Percentiles rank a stretch among this genome's conserved stretches.
These are phyloP conservation scores for Lipomyces chichibuensis DNA, from an alignment of 805 yeast genomes.

Conservation along the genomic window DNA sequence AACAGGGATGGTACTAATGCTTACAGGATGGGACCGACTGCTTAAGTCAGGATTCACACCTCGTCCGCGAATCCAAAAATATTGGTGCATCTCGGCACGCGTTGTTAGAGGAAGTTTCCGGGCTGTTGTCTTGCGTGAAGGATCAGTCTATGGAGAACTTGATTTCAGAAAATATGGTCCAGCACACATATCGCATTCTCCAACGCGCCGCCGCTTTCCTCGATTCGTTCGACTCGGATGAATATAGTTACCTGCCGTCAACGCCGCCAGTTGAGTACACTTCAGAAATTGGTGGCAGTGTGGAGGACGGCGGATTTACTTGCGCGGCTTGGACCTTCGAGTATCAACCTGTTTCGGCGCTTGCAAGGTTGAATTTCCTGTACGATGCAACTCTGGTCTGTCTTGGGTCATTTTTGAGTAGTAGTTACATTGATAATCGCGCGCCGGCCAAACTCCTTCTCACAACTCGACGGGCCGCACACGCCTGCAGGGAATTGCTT, in stretches of 20 bases:
- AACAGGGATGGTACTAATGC: background rate
- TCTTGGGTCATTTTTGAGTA: constrained; percentile 43
- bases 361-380: constrained; percentile 45
- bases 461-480: constrained; percentile 47
- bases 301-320: background rate
- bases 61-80: constrained; percentile 40
- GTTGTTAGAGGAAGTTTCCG: constrained; percentile 48
- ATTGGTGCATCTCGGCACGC: constrained; percentile 44
- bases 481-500: constrained; percentile 47
- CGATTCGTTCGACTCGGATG: constrained; percentile 40
- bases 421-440: constrained; percentile 32
- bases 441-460: constrained; percentile 39
- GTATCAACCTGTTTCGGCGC: constrained; percentile 36
- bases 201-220: constrained; percentile 43
- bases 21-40: constrained; percentile 42
- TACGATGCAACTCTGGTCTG: constrained; percentile 44
- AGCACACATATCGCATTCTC: constrained; percentile 43
- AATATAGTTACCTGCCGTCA: background rate
- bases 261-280: constrained; percentile 6
- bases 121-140: constrained; percentile 46
- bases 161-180: constrained; percentile 42
- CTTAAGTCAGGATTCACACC: constrained; percentile 43
- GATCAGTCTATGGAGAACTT: constrained; percentile 42
- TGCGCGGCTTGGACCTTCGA: constrained; percentile 2
- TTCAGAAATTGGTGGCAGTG: background rate